Base-by-base conservation (phyloP, 1,284 basidiomycete genomes). In the Chiua sp. region DNA sequence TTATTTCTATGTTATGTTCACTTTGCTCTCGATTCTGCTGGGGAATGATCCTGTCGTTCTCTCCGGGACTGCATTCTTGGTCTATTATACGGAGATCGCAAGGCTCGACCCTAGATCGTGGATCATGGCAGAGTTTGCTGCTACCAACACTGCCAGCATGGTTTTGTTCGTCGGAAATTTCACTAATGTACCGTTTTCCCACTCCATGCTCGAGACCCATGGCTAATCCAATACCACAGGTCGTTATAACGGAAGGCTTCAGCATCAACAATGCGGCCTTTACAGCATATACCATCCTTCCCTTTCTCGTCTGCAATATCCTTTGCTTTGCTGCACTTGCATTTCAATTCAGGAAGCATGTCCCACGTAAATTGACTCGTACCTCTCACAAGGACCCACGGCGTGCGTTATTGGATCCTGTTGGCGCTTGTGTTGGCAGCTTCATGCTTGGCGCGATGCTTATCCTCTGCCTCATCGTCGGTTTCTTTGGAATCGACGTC, bases 1-100 rank as follows among this genome's bases (percentile, higher is more conserved):
- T 26, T 86, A 89, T 57, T 89, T 97, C 73, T 96, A 93, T 72
- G 61, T 85, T 59, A 88, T 96, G 80, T 88, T 95, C 73, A 91
- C 93, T 49, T 68, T 86, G 13, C 83, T 91, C 62, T 95, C 93
- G 28, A 82, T 93, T 23, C 70, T 95, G 2, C 84, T 98, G 15
- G 96, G 96, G 8, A 98, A 98, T 71, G 94, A 96, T 74, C 93
- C 94, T 0, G 85, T 96, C 63, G 91, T 96, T 59, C 82, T 95
- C 22, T 91, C 87, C 22, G 91, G 93, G 3, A 97, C 94, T 0
- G 90, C 89, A 0, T 97, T 97, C 73, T 77, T 97, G 49, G 89
- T 90, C 10, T 96, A 96, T 71, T 92, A 94, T 64, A 94, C 93
- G 0, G 77, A 85, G n/a, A 87, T 88, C 4, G 86, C 89, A 8